Percentiles rank a stretch among this genome's conserved stretches.
Evolutionary conservation across 1,284 basidiomycete genomes (phyloP).

Genomic region (Waitea zeae): DNA sequence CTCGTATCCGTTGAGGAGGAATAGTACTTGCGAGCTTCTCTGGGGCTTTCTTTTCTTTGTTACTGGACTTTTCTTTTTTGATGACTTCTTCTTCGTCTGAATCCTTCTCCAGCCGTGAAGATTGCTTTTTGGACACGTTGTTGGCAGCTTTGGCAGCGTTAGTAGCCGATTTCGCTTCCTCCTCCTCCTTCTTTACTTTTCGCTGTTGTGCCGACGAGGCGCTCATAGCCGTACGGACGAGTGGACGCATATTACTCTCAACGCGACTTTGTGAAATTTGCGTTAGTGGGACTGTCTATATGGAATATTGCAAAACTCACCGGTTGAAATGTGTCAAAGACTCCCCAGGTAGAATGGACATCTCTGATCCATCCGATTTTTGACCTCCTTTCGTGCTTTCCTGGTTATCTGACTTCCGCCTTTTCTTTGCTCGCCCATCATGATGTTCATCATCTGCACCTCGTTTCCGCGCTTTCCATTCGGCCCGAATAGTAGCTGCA

Average conservation of each 20-base stretch:
- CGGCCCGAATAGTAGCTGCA: conserved; percentile 35
- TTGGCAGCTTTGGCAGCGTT: conserved; percentile 9
- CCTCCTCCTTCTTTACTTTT: conserved; percentile 24
- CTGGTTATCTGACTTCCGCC: conserved; percentile 12
- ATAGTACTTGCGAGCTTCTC: conserved; percentile 20
- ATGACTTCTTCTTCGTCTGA: conserved; percentile 5
- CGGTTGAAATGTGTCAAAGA: conserved; percentile 57
- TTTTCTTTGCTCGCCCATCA: conserved; percentile 21
- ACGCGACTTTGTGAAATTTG: conserved; percentile 31
- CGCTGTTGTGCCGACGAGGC: conserved; percentile 33
- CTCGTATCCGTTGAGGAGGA: no score
- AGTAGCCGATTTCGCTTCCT: conserved; percentile 12
- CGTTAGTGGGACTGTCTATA: conserved; percentile 3
- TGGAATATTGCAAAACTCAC: conserved; percentile 19
- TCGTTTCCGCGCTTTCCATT: conserved; percentile 33
- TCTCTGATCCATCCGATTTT: conserved; percentile 6
- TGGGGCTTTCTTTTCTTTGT: conserved; percentile 11
- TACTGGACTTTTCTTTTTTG: conserved; percentile 8
- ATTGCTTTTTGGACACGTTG: conserved; percentile 7
- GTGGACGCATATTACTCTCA: conserved; percentile 46
- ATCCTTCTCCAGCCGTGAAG: conserved; percentile 2
- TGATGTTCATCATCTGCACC: conserved; percentile 18
- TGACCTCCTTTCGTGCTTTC: conserved; percentile 10
- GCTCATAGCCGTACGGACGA: conserved; percentile 42
- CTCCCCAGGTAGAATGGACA: conserved; percentile 47